Evolutionary conservation across 2,329 filamentous ascomycete genomes (phyloP).

Genomic region (Fusarium ramigenum): DNA sequence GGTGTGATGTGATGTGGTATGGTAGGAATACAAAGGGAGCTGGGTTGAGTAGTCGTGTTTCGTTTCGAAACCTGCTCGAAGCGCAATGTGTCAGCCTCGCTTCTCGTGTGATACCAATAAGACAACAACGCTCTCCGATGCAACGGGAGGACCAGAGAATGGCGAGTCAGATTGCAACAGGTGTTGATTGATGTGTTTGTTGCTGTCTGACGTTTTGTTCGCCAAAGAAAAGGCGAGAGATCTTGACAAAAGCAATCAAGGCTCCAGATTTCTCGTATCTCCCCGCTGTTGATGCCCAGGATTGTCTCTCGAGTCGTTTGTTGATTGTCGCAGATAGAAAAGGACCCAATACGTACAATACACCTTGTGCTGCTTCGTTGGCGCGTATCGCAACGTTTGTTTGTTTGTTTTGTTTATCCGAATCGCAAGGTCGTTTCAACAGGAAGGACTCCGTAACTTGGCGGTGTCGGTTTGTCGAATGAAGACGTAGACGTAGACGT

Average conservation of each 20-base stretch:
- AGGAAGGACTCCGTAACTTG: too few species aligned
- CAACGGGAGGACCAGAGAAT: not conserved
- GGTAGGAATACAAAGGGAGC: slow-evolving; percentile 3
- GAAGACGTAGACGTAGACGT: not conserved
- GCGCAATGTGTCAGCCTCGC: slow-evolving; percentile 13
- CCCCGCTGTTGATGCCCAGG: not conserved
- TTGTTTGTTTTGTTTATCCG: slow-evolving; percentile 1
- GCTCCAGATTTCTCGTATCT: not conserved
- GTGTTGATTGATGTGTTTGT: not conserved
- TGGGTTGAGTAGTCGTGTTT: not conserved
- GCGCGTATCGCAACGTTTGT: slow-evolving; percentile 9
- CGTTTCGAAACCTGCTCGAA: slow-evolving; percentile 11
- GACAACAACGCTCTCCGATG: not conserved
- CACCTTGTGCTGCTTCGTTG: slow-evolving; percentile 4
- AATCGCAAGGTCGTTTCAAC: slow-evolving; percentile 10
- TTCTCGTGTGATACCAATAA: not conserved
- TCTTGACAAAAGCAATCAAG: not conserved
- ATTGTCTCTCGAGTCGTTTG: not conserved
- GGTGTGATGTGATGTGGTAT: not conserved
- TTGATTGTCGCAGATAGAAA: not conserved
- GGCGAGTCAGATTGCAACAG: not conserved
- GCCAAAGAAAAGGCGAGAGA: not conserved
- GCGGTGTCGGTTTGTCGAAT: not conserved
- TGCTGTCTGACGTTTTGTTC: not conserved
- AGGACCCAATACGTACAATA: not conserved